These are phyloP conservation scores for Pholiota microspora DNA, from an alignment of 768 basidiomycete genomes.

Conservation along the genomic window DNA sequence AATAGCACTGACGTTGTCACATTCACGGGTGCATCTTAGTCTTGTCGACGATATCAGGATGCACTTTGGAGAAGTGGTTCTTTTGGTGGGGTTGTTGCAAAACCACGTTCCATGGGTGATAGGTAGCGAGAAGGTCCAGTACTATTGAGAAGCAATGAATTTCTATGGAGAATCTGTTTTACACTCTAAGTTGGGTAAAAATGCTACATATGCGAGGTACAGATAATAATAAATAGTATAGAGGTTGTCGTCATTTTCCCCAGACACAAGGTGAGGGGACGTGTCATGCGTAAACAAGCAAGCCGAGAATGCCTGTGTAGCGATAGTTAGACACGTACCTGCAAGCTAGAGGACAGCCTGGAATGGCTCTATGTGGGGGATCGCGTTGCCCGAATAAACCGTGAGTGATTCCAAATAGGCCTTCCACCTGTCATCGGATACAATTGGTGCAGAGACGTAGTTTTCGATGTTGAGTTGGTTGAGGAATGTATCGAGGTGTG, in stretches of 20 bases:
- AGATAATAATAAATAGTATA: slow-evolving; percentile 11
- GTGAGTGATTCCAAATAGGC: slow-evolving; percentile 38
- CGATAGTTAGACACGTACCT: neutral
- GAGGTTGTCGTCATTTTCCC: neutral
- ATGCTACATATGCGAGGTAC: neutral
- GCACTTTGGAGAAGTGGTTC: neutral
- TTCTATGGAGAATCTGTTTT: neutral
- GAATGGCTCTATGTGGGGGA: slow-evolving; percentile 33
- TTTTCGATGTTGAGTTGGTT: slow-evolving; percentile 43
- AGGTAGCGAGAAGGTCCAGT: neutral
- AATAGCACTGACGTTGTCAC: neutral
- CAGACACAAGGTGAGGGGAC: neutral
- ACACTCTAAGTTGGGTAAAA: neutral
- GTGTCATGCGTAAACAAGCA: neutral
- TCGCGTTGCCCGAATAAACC: slow-evolving; percentile 40
- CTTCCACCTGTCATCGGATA: slow-evolving; percentile 51
- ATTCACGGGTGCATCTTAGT: neutral
- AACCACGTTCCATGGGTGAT: neutral
- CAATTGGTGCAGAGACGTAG: slow-evolving; percentile 52
- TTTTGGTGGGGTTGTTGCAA: neutral
- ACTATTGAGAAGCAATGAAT: neutral
- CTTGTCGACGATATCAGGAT: neutral
- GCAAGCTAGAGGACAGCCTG: slow-evolving; percentile 42
- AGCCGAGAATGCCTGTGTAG: neutral
- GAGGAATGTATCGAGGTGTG: slow-evolving; percentile 39